These are phyloP conservation scores for Diaporthe vexans DNA, from an alignment of 2,329 filamentous ascomycete species.

Conservation along the genomic window DNA sequence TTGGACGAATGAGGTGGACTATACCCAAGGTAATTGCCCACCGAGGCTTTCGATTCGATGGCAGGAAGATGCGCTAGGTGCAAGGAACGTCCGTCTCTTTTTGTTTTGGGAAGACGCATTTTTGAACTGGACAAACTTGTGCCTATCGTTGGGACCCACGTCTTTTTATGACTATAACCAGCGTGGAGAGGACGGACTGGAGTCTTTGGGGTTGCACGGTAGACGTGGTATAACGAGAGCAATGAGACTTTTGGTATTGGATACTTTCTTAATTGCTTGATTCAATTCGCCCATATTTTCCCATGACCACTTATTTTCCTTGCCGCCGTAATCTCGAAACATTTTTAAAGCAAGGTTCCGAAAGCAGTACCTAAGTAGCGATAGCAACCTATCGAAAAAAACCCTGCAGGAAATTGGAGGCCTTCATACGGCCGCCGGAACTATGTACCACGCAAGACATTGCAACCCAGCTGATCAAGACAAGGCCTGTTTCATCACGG, in stretches of 20 bases:
- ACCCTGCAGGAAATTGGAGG: neutral
- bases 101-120: neutral
- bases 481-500: neutral
- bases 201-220: neutral
- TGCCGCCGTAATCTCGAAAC: no score
- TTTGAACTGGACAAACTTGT: neutral
- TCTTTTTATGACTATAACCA: neutral
- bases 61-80: neutral
- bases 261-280: neutral
- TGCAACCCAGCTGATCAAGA: neutral
- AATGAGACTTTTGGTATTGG: neutral
- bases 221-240: constrained; percentile 3
- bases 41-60: neutral
- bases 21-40: no score
- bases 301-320: no score
- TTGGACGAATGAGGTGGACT: neutral
- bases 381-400: no score
- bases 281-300: neutral
- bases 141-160: neutral
- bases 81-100: neutral
- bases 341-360: neutral
- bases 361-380: neutral
- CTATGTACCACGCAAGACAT: neutral
- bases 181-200: neutral
- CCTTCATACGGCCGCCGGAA: neutral